These are phyloP conservation scores for Graphilbum ipis-grandicollis DNA, from an alignment of 2,329 filamentous ascomycete genomes.

Conservation along the genomic window DNA sequence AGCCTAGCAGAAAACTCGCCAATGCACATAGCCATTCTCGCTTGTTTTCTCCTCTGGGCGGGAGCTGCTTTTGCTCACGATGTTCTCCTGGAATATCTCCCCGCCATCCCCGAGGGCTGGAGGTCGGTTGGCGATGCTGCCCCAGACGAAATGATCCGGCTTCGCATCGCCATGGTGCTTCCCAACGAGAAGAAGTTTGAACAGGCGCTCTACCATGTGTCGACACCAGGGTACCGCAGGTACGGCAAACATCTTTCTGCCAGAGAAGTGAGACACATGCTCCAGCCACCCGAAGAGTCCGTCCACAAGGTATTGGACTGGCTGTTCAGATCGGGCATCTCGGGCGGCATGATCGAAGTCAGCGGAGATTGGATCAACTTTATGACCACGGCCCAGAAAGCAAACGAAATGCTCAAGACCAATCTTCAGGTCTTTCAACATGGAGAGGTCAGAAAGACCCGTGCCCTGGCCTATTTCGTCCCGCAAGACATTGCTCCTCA, in stretches of 20 bases:
- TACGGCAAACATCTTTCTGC: constrained; percentile 31
- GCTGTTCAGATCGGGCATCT: constrained; percentile 23
- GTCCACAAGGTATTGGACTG: constrained; percentile 24
- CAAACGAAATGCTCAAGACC: constrained; percentile 12
- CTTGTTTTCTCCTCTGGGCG: too few species aligned
- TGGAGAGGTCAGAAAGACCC: constrained; percentile 14
- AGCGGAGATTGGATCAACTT: constrained; percentile 12
- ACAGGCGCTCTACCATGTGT: constrained; percentile 16
- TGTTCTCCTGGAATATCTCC: constrained; percentile 8
- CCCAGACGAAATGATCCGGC: constrained; percentile 3
- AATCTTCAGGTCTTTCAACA: constrained; percentile 11
- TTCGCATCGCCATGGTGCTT: constrained; percentile 10
- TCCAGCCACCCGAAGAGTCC: constrained; percentile 23
- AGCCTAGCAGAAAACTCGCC: too few species aligned
- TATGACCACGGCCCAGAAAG: constrained; percentile 9
- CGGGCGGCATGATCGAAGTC: constrained; percentile 16
- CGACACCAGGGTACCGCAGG: constrained; percentile 24
- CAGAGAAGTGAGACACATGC: constrained; percentile 29
- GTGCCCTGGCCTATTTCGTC: constrained; percentile 13
- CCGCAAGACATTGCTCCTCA: constrained; percentile 17
- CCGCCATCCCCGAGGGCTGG: constrained; percentile 7
- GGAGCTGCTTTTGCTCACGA: neutral
- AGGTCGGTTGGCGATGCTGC: constrained; percentile 5
- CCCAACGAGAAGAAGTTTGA: constrained; percentile 12
- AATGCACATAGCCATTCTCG: too few species aligned